Base-by-base conservation (phyloP, 2,329 filamentous ascomycete species). In the Chalaropsis thielavioides region DNA sequence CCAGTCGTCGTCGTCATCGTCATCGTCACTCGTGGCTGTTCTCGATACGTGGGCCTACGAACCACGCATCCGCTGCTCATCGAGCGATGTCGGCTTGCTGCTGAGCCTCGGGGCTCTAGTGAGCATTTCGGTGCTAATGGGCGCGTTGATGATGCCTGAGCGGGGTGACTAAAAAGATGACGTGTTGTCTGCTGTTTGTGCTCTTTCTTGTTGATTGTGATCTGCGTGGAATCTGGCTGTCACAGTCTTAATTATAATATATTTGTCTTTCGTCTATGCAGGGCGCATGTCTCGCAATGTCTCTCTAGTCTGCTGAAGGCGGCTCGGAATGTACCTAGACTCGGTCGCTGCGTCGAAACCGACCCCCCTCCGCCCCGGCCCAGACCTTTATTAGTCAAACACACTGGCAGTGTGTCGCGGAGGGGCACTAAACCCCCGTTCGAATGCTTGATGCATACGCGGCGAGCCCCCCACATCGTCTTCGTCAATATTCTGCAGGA, bases 61-160 rank as follows among this genome's bases (percentile, higher is more conserved):
- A 24, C 65, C 65, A 11, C 62, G 62, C 15, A 51, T 67, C 58
- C 41, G 46, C 27, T 67, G 65, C 24, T 67, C 62, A 17, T 62
- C 58, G 19, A 44, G 43, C 46, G 65, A 67, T 59, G 24, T 38
- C 11, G 65, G 62, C 27, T 27, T 67, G n/a, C 31, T 64, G 43
- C 22, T 67, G n/a, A 64, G 65, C n/a, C 46, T 67, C 44, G 65
- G 38, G 2, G 61, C 65, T 1, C 51, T 67, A 19, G 51, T 64
- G n/a, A 59, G 62, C n/a, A 59, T 67, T 46, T 67, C 65, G 27
- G 49, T 24, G 10, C 13, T 67, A 15, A 67, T 67, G 65, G 62
- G 62, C 1, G 17, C 56, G 15, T 38, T 67, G 22, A 17, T 64
- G 46, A 62, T 64, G 62, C 62, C 62, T 3, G 64, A 66, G n/a